Percentiles rank a stretch among this genome's conserved stretches.
Evolutionary conservation across 257 asterid species (phyloP).

Genomic region (Leptodermis oblonga): DNA sequence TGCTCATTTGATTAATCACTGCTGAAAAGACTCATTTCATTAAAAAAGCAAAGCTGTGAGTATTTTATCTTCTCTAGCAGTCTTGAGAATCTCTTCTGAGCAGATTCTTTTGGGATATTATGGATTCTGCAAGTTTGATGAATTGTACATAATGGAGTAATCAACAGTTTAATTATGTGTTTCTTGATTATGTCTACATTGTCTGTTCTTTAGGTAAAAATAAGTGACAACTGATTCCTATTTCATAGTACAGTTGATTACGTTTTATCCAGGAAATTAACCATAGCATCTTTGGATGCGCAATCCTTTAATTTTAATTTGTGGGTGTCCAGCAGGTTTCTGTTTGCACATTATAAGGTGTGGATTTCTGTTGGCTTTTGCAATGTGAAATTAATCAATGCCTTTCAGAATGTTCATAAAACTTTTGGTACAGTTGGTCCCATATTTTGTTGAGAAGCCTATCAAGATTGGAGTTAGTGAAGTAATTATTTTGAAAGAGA

Average conservation of each 20-base stretch:
- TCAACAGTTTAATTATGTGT: neutral
- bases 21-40: neutral
- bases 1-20: neutral
- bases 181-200: neutral
- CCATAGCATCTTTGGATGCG: neutral
- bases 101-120: neutral
- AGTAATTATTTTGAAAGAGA: neutral
- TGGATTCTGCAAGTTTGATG: neutral
- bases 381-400: neutral
- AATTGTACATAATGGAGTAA: neutral
- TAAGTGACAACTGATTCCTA: neutral
- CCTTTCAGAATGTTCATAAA: neutral
- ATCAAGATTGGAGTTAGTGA: neutral
- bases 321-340: neutral
- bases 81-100: neutral
- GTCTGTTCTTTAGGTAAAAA: neutral
- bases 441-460: neutral
- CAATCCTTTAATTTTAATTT: neutral
- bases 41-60: neutral
- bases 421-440: neutral
- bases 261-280: neutral
- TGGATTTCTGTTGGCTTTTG: neutral
- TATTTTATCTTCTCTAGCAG: neutral
- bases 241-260: neutral
- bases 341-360: neutral